Base-by-base conservation (phyloP, 139 green algal species). In the Volvox africanus region DNA sequence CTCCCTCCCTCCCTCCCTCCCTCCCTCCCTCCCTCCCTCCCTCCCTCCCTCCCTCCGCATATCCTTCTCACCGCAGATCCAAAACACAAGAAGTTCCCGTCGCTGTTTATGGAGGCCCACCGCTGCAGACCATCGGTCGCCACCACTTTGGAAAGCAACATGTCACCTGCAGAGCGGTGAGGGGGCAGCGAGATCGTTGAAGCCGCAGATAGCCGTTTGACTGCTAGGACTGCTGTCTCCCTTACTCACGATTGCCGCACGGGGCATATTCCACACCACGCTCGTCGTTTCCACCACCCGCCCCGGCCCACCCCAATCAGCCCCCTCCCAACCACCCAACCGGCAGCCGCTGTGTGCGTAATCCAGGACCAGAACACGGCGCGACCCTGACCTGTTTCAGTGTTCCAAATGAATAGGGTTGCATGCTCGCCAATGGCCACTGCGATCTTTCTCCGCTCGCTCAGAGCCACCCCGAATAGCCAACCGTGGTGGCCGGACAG, bases 61-160 rank as follows among this genome's bases (percentile, higher is more conserved):
- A 9, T n/a, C n/a, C n/a, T 18, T 24, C 80, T 19, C 80, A 86
- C 80, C 80, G 80, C 80, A 1, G 55, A 75, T 36, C 80, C 80
- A 21, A 86, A 86, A 61, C 80, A 86, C 44, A 86, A 44, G 80
- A 86, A 86, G 80, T 86, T 86, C 24, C 80, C 80, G 80, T 86
- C 80, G 80, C 80, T 86, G 26, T 86, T 86, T 18, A 86, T 86
- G 80, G 80, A 86, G 24, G 28, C 26, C 80, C 80, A 86, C 26
- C 80, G 80, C 80, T 86, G 80, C 26, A 86, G 21, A 1, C 80
- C 80, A 32, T 86, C 80, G 28, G 19, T 44, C 28, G 80, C 80
- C 28, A 86, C 80, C 55, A 73, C 26, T 44, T 86, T 86, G 80
- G 44, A 86, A n/a, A 86, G 80, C 80, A 86, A 44, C 80, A 86